Base-by-base conservation (phyloP, 1,139 yeast genomes). In the Pichia sp. region DNA sequence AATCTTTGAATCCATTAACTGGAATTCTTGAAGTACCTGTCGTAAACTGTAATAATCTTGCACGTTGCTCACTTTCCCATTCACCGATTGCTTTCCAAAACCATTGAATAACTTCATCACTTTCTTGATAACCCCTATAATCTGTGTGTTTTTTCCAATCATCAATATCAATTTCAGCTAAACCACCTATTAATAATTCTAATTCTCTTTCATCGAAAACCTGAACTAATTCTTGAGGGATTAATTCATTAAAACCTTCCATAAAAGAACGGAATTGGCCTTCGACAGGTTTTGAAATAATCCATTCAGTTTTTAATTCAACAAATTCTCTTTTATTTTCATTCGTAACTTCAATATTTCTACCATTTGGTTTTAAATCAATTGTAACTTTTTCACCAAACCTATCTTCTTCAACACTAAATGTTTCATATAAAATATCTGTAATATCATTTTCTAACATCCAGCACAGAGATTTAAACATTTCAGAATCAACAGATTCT, bases 131-230 rank as follows among this genome's bases (percentile, higher is more conserved):
- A 8, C 98, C 98, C 69, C 98, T 80, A 68, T 92, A 92, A 65
- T 92, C 98, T 28, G 98, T 92, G 65, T 92, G 97, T 65, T 89
- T 90, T 69, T 89, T 90, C 99, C 99, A 92, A 69, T 92, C 99
- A 56, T 89, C 97, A 49, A 89, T 85, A 66, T 92, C 98, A 59
- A 92, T 92, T 61, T 92, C 98, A 2, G 97, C 95, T 62, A 92
- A 82, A 65, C 99, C 99, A 63, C 98, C 98, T 66, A 92, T 94
- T 63, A 92, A 76, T 61, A 94, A 72, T 70, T 94, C 98, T 54
- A 92, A 72, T 68, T 92, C 99, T 64, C 97, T 82, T 69, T 92
- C 98, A 68, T 92, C 98, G 64, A 92, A 92, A 37, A 92, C 98
- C 58, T 87, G 87, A 45, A 92, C 95, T 52, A 92, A 73, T 63